Evolutionary conservation across 768 basidiomycete species (phyloP), one percentile per base, ranked within the genome.

Genomic region (Cyathus striatus): DNA sequence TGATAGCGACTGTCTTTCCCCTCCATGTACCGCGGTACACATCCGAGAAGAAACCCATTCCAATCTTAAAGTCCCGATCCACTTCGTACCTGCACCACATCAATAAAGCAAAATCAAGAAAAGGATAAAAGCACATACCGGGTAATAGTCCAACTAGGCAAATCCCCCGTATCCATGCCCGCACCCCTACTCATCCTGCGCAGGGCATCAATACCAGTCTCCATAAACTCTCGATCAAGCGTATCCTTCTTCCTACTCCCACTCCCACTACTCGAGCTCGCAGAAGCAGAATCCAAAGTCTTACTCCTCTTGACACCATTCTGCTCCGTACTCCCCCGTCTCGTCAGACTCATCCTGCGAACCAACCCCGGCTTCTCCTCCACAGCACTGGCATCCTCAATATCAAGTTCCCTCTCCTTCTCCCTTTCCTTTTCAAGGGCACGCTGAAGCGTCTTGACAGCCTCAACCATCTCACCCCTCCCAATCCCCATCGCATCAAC

Each of bases 81-180:
- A 91, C 76, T 62, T 93, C 90, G 52, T 85, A 87, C 40, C 78
- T 79, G 38, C 6, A 41, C 5, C 16, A 23, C n/a, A 3, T n/a
- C 37, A 49, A 40, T 49, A 42, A 24, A 23, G 20, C 35, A 23
- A 38, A 49, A 25, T 33, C 22, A 21, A 33, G 18, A 35, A 9
- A 5, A 32, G 6, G 23, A 34, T 37, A 22, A 17, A 50, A 43
- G 43, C 33, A 30, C 60, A 25, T 48, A 75, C 79, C 73, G 70
- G 3, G 86, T 89, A 51, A 89, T 88, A 3, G 86, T 86, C 86
- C 86, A 90, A 48, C 69, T 73, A 0, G 86, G 86, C 23, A 87
- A 51, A 30, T 60, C 66, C n/a, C n/a, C n/a, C 21, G 59, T 58
- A 21, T 57, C 63, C n/a, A 61, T 58, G 10, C 61, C 65, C 18